These are phyloP conservation scores for Torrubiella hemipterigena DNA, from an alignment of 2,329 filamentous ascomycete species.

Conservation along the genomic window DNA sequence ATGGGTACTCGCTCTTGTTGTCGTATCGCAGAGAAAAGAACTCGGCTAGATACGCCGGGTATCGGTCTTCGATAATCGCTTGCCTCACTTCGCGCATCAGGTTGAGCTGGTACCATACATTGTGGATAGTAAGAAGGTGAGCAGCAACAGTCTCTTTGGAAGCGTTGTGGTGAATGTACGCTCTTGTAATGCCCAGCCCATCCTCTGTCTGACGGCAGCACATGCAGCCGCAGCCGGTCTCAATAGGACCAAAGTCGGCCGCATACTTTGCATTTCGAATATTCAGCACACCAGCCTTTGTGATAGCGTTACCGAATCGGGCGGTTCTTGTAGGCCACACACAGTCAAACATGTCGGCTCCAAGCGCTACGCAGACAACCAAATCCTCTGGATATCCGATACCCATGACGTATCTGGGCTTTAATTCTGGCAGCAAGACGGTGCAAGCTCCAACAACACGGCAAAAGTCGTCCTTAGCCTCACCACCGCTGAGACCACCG, in stretches of 20 bases:
- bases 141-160: constrained; percentile 93
- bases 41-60: constrained; percentile 61
- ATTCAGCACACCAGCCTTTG: constrained; percentile 69
- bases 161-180: constrained; percentile 83
- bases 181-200: constrained; percentile 70
- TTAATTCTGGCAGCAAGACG: constrained; percentile 68
- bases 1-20: constrained; percentile 54
- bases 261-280: constrained; percentile 66
- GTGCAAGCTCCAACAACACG: constrained; percentile 83
- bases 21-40: constrained; percentile 69
- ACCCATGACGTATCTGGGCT: constrained; percentile 98
- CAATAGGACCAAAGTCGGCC: constrained; percentile 71
- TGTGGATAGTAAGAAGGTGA: constrained; percentile 77
- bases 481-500: constrained; percentile 85
- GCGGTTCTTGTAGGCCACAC: constrained; percentile 97
- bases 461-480: constrained; percentile 89
- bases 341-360: constrained; percentile 99
- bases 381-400: constrained; percentile 96
- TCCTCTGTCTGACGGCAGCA: constrained; percentile 61
- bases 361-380: constrained; percentile 82
- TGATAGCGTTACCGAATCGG: constrained; percentile 90
- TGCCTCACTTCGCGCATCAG: constrained; percentile 67
- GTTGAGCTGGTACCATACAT: constrained; percentile 82
- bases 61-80: constrained; percentile 71
- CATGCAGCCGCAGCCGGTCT: constrained; percentile 68